Base-by-base conservation (phyloP, 768 basidiomycete genomes). In the Collybiopsis luxurians region DNA sequence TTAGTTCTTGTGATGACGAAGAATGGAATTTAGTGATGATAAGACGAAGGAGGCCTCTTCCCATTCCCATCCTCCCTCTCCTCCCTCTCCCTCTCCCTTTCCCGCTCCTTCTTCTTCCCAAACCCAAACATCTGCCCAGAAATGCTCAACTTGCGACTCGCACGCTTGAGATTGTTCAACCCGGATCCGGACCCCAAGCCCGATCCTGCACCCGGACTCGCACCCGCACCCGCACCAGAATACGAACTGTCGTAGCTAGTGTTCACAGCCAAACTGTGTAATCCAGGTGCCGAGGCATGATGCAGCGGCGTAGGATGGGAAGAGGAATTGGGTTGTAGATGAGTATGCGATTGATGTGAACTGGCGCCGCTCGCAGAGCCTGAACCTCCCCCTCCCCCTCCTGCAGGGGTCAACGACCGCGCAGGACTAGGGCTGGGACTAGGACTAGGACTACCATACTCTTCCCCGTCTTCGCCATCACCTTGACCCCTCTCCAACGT, bases 121-220 rank as follows among this genome's bases (percentile, higher is more conserved):
- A 76, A 80, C 48, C 56, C 56, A 15, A 81, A 72, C 61, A 83
- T 82, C 48, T 85, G 82, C 49, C 80, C 77, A 23, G 79, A 79
- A 56, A 90, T 67, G 67, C 89, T 91, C 70, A 91, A 69, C 72
- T 91, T 90, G 55, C 87, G 75, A 64, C 73, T 78, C 58, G 82
- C 74, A 40, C 73, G 71, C 64, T 73, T 80, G 56, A 72, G 59
- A 9, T 44, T n/a, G 9, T 24, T 44, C 23, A 19, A 44, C 23
- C 42, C n/a, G 17, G 42, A 5, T 6, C 23, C 42, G n/a, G n/a
- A 39, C 31, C 6, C 31, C 31, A 34, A 5, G 5, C 31, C 31
- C 31, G 5, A 13, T 34, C 13, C 31, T 13, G 13, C 13, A 34
- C 13, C 31, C 31, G 5, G 31, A 6, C 13, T 34, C 31, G 42